A percentile compares a stretch with the other conserved stretches of the same genome.
Conservation (phyloP, 768 basidiomycete species). For the Trametes villosa region DNA sequence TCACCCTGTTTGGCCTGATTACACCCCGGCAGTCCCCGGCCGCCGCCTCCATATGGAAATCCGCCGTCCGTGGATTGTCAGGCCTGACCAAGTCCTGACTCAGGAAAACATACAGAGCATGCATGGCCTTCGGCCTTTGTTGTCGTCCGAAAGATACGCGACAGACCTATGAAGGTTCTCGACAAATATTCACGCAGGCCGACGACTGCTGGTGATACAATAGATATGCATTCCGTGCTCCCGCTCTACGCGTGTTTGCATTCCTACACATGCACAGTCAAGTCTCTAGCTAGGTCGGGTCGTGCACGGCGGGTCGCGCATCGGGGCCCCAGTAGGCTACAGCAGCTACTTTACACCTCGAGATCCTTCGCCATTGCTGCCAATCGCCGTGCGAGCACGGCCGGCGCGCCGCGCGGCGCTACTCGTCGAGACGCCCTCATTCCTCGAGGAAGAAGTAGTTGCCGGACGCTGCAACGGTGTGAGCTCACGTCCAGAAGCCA, state of each 20-base stretch:
- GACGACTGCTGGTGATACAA: not conserved
- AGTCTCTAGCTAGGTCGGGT: not conserved
- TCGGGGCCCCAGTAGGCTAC: constrained; percentile 6
- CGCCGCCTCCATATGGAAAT: constrained; percentile 3
- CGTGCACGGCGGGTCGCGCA: not conserved
- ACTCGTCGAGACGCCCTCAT: constrained; percentile 31
- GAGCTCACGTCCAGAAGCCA: not conserved
- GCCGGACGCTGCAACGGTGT: constrained; percentile 56
- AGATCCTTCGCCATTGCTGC: not conserved
- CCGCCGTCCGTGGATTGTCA: constrained; percentile 3
- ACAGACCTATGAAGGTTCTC: no score
- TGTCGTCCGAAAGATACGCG: no score
- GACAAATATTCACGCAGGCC: not conserved
- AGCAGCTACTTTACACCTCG: constrained; percentile 9
- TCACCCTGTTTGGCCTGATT: constrained; percentile 30
- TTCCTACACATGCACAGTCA: not conserved
- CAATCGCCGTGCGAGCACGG: constrained; percentile 2
- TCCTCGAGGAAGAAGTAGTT: constrained; percentile 96
- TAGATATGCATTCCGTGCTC: not conserved
- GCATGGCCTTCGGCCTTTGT: no score
- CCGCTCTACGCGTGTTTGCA: not conserved
- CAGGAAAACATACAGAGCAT: no score
- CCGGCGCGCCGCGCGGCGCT: constrained; percentile 1
- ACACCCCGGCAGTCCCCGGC: constrained; percentile 24
- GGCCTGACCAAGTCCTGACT: no score